Evolutionary conservation across 495 filamentous ascomycete genomes (phyloP), one percentile per base, ranked within the genome.

Genomic region (Talaromyces borbonicus): DNA sequence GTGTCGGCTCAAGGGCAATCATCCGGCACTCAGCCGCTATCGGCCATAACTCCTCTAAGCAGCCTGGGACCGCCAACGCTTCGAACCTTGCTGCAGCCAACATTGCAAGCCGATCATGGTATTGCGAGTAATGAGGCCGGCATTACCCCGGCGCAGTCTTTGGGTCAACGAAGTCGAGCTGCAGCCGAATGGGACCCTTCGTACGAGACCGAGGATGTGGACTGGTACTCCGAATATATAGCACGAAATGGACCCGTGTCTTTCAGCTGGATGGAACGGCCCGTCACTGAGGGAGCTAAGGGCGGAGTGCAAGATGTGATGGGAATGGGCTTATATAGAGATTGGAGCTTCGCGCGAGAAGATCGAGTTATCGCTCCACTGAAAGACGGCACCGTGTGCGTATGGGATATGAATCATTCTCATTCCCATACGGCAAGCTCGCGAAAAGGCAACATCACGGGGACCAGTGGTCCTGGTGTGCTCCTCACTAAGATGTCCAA

Each of bases 171-270:
- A 46, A 61, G 56, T 56, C 75, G 71, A 63, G 77, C 66, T 49
- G 74, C 84, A 41, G 80, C 79, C 4, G 85, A 83, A 50, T 94
- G 88, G 88, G 87, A 95, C 50, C 85, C 86, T 1, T 76, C 77
- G 4, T 83, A 83, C 48, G 79, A 82, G 11, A 63, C 66, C 9
- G 67, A 71, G 49, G 56, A 69, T 47, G 68, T 85, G 11, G 76
- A 85, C 41, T 95, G 86, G 81, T 95, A 93, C 52, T 77, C 82
- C 41, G 89, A 95, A 61, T 95, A 85, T 59, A 83, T 90, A 50
- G 85, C 87, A 20, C 73, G 88, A 18, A 75, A 92, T 66, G 87
- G 77, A 0, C 81, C 85, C 0, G 73, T 88, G 23, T 74, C 71
- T 5, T 63, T 85, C 23, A 83, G 72, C 52, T 95, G 88, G 88